These are phyloP conservation scores for Anisogramma anomala DNA, from an alignment of 2,329 filamentous ascomycete genomes.

Conservation along the genomic window DNA sequence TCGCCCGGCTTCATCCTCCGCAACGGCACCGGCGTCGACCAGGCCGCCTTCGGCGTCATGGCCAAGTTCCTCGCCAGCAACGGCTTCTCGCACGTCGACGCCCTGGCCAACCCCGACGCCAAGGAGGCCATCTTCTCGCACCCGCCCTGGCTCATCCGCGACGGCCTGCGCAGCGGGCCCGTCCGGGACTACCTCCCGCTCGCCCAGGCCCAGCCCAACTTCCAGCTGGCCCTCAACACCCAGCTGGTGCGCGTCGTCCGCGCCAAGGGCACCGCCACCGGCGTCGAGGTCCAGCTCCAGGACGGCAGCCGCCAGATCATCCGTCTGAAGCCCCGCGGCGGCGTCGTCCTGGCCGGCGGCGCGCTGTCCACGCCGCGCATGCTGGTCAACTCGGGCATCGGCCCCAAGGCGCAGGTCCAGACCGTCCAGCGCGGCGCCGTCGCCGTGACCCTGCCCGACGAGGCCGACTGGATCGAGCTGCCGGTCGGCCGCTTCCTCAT, in stretches of 20 bases:
- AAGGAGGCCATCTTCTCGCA: constrained; percentile 16
- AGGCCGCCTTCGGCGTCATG: constrained; percentile 14
- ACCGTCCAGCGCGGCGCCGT: constrained; percentile 13
- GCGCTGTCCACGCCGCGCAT: constrained; percentile 18
- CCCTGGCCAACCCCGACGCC: constrained; percentile 13
- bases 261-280: constrained; percentile 15
- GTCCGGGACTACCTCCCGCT: constrained; percentile 18
- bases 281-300: constrained; percentile 17
- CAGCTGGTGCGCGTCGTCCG: constrained; percentile 19
- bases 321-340: constrained; percentile 16
- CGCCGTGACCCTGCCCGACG: constrained; percentile 16
- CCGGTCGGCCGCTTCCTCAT: constrained; percentile 17
- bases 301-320: constrained; percentile 17
- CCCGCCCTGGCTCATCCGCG: constrained; percentile 16
- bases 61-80: constrained; percentile 13
- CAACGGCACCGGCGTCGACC: constrained; percentile 18
- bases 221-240: constrained; percentile 19
- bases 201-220: constrained; percentile 17
- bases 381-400: constrained; percentile 15
- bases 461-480: constrained; percentile 19
- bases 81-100: constrained; percentile 15
- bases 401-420: constrained; percentile 15
- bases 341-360: constrained; percentile 18
- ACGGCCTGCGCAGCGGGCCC: constrained; percentile 17
- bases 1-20: constrained; percentile 18